A percentile compares a stretch with the other conserved stretches of the same genome.
Conservation (phyloP, 805 yeast species). For the Lipomyces mesembrius region DNA sequence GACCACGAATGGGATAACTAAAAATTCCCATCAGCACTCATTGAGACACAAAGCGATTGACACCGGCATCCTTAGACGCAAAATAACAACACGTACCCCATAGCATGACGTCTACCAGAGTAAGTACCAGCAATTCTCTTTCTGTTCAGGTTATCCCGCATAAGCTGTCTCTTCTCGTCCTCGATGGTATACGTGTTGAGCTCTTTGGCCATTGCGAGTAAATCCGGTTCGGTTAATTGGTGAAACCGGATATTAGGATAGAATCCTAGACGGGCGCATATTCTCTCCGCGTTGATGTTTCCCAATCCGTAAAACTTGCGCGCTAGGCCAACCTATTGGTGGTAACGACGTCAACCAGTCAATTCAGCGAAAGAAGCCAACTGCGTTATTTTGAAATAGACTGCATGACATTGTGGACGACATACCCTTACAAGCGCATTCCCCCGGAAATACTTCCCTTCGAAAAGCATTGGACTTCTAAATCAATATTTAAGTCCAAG, state of each 20-base stretch:
- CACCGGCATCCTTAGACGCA: background rate
- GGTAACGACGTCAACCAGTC: background rate
- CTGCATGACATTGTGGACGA: background rate
- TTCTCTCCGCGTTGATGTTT: constrained; percentile 64
- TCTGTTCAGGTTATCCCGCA: constrained; percentile 71
- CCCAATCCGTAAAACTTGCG: constrained; percentile 88
- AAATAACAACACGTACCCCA: constrained; percentile 51
- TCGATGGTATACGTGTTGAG: constrained; percentile 82
- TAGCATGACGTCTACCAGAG: constrained; percentile 86
- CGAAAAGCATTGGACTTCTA: constrained; percentile 8
- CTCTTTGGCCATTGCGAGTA: constrained; percentile 85
- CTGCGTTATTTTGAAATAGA: background rate
- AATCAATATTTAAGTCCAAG: background rate
- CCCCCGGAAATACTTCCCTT: constrained; percentile 39
- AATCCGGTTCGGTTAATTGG: constrained; percentile 85
- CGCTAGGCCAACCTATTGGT: constrained; percentile 64
- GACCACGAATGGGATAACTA: constrained; percentile 74
- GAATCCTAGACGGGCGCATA: constrained; percentile 87
- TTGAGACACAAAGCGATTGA: constrained; percentile 25
- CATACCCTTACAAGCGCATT: constrained; percentile 36
- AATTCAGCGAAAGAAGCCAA: background rate
- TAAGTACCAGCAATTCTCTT: constrained; percentile 84
- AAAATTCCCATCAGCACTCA: constrained; percentile 10
- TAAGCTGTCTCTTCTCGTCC: constrained; percentile 72
- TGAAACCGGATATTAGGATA: constrained; percentile 95